Base-by-base conservation (phyloP, 2,329 filamentous ascomycete species). In the Byssothecium circinans region DNA sequence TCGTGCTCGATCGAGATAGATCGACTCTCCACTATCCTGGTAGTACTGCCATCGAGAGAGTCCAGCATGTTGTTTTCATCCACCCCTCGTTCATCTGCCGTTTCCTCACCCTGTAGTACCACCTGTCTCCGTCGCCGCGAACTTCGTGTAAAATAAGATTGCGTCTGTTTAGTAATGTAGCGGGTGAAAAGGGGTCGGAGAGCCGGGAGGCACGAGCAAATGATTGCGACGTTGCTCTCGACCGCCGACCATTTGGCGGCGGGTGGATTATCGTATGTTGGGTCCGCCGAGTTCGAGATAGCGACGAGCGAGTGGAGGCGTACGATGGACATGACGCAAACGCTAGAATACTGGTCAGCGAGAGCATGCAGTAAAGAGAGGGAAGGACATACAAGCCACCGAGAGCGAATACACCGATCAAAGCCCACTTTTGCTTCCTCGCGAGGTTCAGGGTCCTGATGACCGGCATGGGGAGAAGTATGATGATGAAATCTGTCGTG, bases 371-470 rank as follows among this genome's bases (percentile, higher is more conserved):
- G n/a, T 36, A 14, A 34, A 36, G 41, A 3, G 36, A 14, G 34
- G 36, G 39, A 3, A 35, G n/a, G n/a, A 68, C 70, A 62, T 61
- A 74, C 72, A 74, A 71, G 22, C 64, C 64, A 22, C 72, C 72
- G 10, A 75, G 53, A 6, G 65, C 64, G 40, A 75, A 75, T 22
- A 75, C 65, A 5, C 58, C 60, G 6, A 62, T 58, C 3, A 75
- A 53, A 8, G 67, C 66, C 30, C 64, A 49, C 50, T 73, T 74
- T 47, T 74, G 68, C 19, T 58, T 53, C 14, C 49, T 52, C 8
- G 66, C 62, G 18, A 75, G 57, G 15, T 66, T 68, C 38, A 75
- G 49, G 10, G 58, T 60, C 37, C 54, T 45, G 22, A 71, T 63
- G 1, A 69, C 61, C 1, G 65, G 67, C 47, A 71, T 69, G 1